These are phyloP conservation scores for Tetracladium setigerum DNA, from an alignment of 495 filamentous ascomycete genomes.

Conservation along the genomic window DNA sequence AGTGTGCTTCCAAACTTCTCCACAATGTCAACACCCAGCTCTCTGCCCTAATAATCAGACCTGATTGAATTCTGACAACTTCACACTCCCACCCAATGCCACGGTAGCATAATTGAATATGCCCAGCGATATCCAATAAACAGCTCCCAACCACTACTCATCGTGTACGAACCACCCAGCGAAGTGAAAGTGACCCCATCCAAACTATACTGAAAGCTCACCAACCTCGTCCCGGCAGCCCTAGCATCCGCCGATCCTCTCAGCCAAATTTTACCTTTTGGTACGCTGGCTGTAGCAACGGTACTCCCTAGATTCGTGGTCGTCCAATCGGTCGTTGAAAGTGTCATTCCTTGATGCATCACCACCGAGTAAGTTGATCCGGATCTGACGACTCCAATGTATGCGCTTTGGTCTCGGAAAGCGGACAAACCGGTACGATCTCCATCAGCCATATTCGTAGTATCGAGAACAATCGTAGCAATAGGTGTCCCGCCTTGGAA, in stretches of 20 bases:
- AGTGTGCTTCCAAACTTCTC: no score
- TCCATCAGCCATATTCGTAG: constrained; percentile 38
- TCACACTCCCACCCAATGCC: constrained; percentile 39
- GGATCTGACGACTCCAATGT: constrained; percentile 37
- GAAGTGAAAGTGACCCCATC: constrained; percentile 37
- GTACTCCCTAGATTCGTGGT: constrained; percentile 10
- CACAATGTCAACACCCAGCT: no score
- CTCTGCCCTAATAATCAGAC: background rate
- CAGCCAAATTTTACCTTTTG: constrained; percentile 1
- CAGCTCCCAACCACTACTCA: constrained; percentile 41
- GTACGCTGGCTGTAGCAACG: constrained; percentile 24
- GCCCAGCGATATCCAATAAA: constrained; percentile 49
- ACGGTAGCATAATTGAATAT: constrained; percentile 53
- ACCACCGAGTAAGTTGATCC: constrained; percentile 18
- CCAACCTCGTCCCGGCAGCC: constrained; percentile 18
- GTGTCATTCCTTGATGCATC: constrained; percentile 17
- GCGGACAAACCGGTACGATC: constrained; percentile 42
- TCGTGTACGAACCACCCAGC: constrained; percentile 31
- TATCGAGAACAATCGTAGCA: constrained; percentile 41
- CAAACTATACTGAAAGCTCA: constrained; percentile 42
- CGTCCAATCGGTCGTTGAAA: constrained; percentile 17
- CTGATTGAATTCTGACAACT: constrained; percentile 26
- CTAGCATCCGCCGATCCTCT: constrained; percentile 12
- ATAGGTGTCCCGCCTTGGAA: constrained; percentile 33
- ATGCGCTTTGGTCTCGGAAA: constrained; percentile 44